A percentile compares a stretch with the other conserved stretches of the same genome.
Conservation (phyloP, 2,329 filamentous ascomycete genomes). For the Cordyceps fumosorosea region DNA sequence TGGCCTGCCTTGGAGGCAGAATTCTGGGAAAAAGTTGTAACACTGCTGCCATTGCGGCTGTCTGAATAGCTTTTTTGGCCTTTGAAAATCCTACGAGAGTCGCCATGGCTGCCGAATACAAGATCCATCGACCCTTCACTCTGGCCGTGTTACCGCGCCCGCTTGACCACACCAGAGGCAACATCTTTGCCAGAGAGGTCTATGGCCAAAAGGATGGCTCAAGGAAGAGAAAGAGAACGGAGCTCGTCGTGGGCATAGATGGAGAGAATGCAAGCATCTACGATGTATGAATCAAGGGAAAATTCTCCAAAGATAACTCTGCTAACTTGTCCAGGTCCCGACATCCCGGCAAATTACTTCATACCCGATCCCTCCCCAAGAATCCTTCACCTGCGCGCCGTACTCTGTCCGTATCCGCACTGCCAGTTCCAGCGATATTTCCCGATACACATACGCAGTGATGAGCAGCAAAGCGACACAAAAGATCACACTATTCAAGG, state of each 20-base stretch:
- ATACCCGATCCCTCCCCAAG: slow-evolving; percentile 60
- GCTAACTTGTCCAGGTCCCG: slow-evolving; percentile 40
- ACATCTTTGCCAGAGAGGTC: slow-evolving; percentile 54
- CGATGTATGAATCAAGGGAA: slow-evolving; percentile 40
- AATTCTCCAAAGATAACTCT: background rate
- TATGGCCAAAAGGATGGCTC: slow-evolving; percentile 51
- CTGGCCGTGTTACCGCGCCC: slow-evolving; percentile 54
- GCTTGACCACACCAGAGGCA: slow-evolving; percentile 43
- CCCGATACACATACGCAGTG: slow-evolving; percentile 56
- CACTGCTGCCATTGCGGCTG: slow-evolving; percentile 2
- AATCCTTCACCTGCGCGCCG: slow-evolving; percentile 55
- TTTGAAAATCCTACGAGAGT: slow-evolving; percentile 8
- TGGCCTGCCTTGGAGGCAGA: slow-evolving; percentile 12
- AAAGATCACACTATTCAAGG: slow-evolving; percentile 54
- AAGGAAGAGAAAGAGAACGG: slow-evolving; percentile 57
- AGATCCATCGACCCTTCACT: slow-evolving; percentile 58
- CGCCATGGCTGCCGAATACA: slow-evolving; percentile 52
- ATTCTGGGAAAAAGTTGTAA: background rate
- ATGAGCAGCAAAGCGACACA: slow-evolving; percentile 41
- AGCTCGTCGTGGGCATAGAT: slow-evolving; percentile 57
- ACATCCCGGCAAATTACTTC: slow-evolving; percentile 57
- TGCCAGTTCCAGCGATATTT: slow-evolving; percentile 39
- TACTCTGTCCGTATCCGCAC: slow-evolving; percentile 50
- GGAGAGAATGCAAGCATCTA: slow-evolving; percentile 61
- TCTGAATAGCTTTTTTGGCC: background rate